A percentile compares a stretch with the other conserved stretches of the same genome.
phyloP scores from a whole-genome alignment of 495 filamentous ascomycete genomes.

The Penicillium alfredii region DNA sequence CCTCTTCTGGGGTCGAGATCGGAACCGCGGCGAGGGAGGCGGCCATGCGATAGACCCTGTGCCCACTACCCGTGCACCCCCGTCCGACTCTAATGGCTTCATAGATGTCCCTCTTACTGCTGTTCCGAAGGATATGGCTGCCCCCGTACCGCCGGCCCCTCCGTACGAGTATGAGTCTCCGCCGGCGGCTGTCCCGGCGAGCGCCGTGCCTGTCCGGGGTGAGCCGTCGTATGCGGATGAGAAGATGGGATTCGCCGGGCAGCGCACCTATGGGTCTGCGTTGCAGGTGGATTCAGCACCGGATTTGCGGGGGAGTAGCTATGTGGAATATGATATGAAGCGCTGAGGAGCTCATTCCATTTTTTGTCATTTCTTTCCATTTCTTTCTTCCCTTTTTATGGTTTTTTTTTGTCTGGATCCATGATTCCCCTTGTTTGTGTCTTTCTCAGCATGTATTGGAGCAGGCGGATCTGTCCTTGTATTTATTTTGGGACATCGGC shows the following conservation, averaged over 20 bases:
- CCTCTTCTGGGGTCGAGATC: slow-evolving; percentile 36
- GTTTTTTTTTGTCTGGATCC: background rate
- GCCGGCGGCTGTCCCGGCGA: slow-evolving; percentile 7
- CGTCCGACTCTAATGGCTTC: slow-evolving; percentile 19
- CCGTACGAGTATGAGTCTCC: slow-evolving; percentile 13
- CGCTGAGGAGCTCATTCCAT: slow-evolving; percentile 12
- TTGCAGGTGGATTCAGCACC: slow-evolving; percentile 20
- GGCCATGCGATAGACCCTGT: slow-evolving; percentile 25
- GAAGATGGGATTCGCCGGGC: slow-evolving; percentile 44
- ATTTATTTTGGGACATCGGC: too few species aligned
- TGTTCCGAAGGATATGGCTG: slow-evolving; percentile 15
- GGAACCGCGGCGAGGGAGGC: slow-evolving; percentile 44
- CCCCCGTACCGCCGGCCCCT: slow-evolving; percentile 16
- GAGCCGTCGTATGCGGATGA: slow-evolving; percentile 26
- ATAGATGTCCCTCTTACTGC: slow-evolving; percentile 29
- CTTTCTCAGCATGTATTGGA: background rate
- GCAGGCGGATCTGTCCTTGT: too few species aligned
- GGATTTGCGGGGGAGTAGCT: slow-evolving; percentile 29
- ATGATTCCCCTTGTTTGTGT: too few species aligned
- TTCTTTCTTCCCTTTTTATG: slow-evolving; percentile 5
- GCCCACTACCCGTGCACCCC: slow-evolving; percentile 4
- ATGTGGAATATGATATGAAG: slow-evolving; percentile 38
- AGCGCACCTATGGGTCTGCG: slow-evolving; percentile 25
- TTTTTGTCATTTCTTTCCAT: background rate
- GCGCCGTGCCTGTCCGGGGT: slow-evolving; percentile 5